These are phyloP conservation scores for Citrullus amarus DNA, from an alignment of 306 rosid species.

Conservation along the genomic window DNA sequence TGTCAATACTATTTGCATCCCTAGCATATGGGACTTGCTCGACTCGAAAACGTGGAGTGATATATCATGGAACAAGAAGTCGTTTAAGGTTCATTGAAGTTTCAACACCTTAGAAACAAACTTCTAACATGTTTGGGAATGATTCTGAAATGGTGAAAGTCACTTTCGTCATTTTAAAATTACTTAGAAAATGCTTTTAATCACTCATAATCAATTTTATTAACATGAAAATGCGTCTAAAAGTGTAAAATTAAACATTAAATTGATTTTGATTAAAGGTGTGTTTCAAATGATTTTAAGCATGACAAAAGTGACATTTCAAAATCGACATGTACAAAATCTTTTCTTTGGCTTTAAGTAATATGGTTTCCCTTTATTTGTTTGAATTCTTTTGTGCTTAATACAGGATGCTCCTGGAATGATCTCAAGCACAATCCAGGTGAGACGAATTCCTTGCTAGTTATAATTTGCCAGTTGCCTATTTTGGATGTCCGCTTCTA, in stretches of 20 bases:
- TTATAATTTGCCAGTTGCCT: not conserved
- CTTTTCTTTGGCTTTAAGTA: not conserved
- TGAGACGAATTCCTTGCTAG: slow-evolving; percentile 16
- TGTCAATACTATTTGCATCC: slow-evolving; percentile 48
- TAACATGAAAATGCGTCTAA: too few species aligned
- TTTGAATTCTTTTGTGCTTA: slow-evolving; percentile 10
- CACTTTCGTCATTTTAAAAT: too few species aligned
- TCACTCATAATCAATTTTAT: too few species aligned
- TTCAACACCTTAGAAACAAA: not conserved
- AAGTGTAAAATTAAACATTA: too few species aligned
- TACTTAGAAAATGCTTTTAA: too few species aligned
- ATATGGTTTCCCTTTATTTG: not conserved
- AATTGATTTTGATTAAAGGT: too few species aligned
- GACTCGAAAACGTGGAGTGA: slow-evolving; percentile 51
- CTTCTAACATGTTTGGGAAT: not conserved
- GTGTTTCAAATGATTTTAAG: too few species aligned
- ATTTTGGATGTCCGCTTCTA: not conserved
- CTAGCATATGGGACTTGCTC: slow-evolving; percentile 50
- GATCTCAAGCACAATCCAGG: slow-evolving; percentile 58
- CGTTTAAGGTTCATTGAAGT: slow-evolving; percentile 38
- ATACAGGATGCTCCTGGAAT: slow-evolving; percentile 64
- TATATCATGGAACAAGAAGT: slow-evolving; percentile 53
- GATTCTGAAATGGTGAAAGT: too few species aligned
- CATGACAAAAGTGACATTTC: too few species aligned
- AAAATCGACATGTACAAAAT: too few species aligned